Conservation (phyloP, 1,139 yeast species). For the Lodderomyces oxycetoniae region DNA sequence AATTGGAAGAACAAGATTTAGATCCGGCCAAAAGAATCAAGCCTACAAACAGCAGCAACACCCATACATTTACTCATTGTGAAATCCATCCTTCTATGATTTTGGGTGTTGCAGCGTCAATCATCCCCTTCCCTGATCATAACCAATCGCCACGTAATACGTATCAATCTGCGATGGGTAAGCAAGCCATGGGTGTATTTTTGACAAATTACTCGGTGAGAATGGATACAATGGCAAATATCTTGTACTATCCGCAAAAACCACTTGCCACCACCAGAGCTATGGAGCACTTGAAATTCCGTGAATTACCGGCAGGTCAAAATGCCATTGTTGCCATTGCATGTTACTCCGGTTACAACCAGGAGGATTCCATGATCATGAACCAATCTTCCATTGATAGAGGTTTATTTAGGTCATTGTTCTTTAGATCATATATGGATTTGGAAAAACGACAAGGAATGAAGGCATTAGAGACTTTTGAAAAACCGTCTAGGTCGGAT, state of each 20-base stretch:
- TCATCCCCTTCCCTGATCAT: slow-evolving; percentile 99
- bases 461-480: slow-evolving; percentile 95
- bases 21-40: slow-evolving; percentile 89
- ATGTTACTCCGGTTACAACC: slow-evolving; percentile 97
- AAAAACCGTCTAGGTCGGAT: slow-evolving; percentile 90
- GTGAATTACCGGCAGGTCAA: slow-evolving; percentile 99
- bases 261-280: slow-evolving; percentile 99
- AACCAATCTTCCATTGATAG: slow-evolving; percentile 96
- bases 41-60: slow-evolving; percentile 54
- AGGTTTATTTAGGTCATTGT: slow-evolving; percentile 91
- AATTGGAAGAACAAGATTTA: slow-evolving; percentile 45
- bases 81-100: slow-evolving; percentile 99
- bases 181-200: slow-evolving; percentile 99
- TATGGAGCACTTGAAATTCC: slow-evolving; percentile 94
- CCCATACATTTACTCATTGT: slow-evolving; percentile 94
- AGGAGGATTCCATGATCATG: slow-evolving; percentile 99
- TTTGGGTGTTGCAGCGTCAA: slow-evolving; percentile 96
- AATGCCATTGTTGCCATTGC: slow-evolving; percentile 97
- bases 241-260: slow-evolving; percentile 94
- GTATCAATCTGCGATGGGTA: slow-evolving; percentile 99
- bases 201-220: slow-evolving; percentile 92
- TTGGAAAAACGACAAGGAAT: slow-evolving; percentile 98
- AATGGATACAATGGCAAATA: slow-evolving; percentile 99
- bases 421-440: slow-evolving; percentile 97
- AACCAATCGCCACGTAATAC: slow-evolving; percentile 99